These are phyloP conservation scores for Penicillium odoratum DNA, from an alignment of 495 filamentous ascomycete genomes.

Conservation along the genomic window DNA sequence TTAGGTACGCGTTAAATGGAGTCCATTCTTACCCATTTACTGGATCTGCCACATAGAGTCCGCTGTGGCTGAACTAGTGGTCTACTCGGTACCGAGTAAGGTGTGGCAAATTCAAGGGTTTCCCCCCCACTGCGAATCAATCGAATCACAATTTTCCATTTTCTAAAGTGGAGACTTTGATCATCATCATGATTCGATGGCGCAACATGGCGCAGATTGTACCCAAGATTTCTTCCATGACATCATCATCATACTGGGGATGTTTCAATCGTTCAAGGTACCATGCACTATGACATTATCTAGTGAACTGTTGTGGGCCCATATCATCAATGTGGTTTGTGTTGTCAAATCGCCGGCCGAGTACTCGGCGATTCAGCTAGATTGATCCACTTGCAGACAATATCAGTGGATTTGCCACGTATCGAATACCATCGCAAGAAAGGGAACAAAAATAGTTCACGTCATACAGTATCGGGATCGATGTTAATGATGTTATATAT, in stretches of 20 bases:
- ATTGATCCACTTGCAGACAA: background rate
- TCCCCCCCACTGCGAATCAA: no score
- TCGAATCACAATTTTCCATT: background rate
- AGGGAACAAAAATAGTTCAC: background rate
- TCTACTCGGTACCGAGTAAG: slow-evolving; percentile 8
- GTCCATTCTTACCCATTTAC: background rate
- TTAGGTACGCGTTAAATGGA: background rate
- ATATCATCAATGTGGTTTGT: background rate
- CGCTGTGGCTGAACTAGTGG: slow-evolving; percentile 8
- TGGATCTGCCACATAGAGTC: background rate
- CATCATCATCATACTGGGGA: slow-evolving; percentile 11
- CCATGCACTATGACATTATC: slow-evolving; percentile 7
- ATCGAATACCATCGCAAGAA: background rate
- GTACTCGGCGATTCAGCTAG: background rate
- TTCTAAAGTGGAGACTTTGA: background rate
- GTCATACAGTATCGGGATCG: background rate
- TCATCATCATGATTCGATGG: slow-evolving; percentile 13
- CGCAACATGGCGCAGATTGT: background rate
- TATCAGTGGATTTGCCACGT: background rate
- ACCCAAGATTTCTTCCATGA: background rate
- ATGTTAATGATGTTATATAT: background rate
- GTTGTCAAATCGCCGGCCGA: background rate
- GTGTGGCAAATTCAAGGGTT: slow-evolving; percentile 1
- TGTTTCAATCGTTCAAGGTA: slow-evolving; percentile 7
- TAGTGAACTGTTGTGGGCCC: background rate